Percentiles rank a stretch among this genome's conserved stretches.
Evolutionary conservation across 768 basidiomycete genomes (phyloP).

Genomic region (Podaxis pistillaris): DNA sequence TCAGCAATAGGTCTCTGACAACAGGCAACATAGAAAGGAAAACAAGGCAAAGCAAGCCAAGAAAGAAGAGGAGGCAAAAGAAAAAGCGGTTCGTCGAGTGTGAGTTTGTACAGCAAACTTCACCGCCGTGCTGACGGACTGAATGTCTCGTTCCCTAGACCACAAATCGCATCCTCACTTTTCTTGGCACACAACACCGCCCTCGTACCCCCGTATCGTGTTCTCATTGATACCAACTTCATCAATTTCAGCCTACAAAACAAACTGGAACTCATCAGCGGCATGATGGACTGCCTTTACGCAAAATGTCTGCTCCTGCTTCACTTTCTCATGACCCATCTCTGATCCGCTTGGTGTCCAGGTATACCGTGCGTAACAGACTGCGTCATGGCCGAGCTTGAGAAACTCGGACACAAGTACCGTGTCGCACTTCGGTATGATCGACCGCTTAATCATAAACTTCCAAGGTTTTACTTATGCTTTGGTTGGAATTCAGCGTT

Average conservation of each 20-base stretch:
- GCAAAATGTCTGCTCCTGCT: conserved; percentile 74
- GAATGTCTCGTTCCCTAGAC: conserved; percentile 39
- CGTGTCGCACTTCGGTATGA: conserved; percentile 90
- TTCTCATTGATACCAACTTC: conserved; percentile 98
- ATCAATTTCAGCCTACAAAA: conserved; percentile 99
- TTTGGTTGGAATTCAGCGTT: conserved; percentile 51
- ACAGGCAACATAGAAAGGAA: conserved; percentile 65
- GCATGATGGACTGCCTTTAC: conserved; percentile 99
- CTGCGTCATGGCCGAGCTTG: conserved; percentile 97
- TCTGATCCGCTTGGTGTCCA: conserved; percentile 29
- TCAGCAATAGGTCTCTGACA: conserved; percentile 13
- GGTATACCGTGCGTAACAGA: conserved; percentile 99
- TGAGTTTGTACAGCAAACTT: conserved; percentile 37
- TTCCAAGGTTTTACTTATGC: conserved; percentile 13
- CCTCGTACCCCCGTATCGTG: conserved; percentile 94
- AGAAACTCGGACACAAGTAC: conserved; percentile 95
- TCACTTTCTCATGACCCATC: not conserved
- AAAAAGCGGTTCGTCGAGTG: conserved; percentile 76
- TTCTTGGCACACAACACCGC: conserved; percentile 95
- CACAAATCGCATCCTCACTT: conserved; percentile 85
- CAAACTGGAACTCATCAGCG: conserved; percentile 90
- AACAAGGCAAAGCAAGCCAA: conserved; percentile 89
- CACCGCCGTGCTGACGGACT: not conserved
- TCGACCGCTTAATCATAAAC: not conserved
- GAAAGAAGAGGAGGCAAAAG: conserved; percentile 79